These are phyloP conservation scores for Cinnamomum chago DNA, from an alignment of 164 flowering plant genomes.

Conservation along the genomic window DNA sequence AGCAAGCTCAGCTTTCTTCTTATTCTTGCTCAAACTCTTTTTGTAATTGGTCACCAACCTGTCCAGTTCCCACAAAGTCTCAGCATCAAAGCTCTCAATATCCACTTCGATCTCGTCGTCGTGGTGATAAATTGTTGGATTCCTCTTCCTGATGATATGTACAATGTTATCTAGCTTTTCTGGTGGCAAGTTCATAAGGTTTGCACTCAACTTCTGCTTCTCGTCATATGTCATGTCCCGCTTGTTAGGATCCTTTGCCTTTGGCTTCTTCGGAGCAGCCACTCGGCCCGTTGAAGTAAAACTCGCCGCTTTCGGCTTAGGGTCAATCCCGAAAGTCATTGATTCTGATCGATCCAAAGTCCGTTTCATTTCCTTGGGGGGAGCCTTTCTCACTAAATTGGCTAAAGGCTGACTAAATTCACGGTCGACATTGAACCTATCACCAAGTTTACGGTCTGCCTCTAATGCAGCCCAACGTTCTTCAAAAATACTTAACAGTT, in stretches of 20 bases:
- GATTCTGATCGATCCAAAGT: conserved; percentile 44
- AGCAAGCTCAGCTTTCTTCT: conserved; percentile 51
- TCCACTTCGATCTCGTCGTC: conserved; percentile 93
- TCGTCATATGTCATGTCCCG: conserved; percentile 84
- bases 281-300: conserved; percentile 25
- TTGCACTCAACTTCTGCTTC: conserved; percentile 70
- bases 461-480: conserved; percentile 51
- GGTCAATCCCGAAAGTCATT: conserved; percentile 23
- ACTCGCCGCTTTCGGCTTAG: conserved; percentile 19
- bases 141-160: conserved; percentile 77
- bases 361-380: conserved; percentile 27
- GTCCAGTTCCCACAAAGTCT: conserved; percentile 92
- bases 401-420: conserved; percentile 12
- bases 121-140: conserved; percentile 52
- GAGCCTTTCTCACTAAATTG: conserved; percentile 31
- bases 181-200: conserved; percentile 64
- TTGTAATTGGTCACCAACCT: conserved; percentile 64
- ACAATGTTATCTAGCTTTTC: conserved; percentile 76
- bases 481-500: conserved; percentile 54
- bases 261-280: conserved; percentile 56
- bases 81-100: conserved; percentile 74
- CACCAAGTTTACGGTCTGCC: conserved; percentile 27
- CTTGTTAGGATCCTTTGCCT: conserved; percentile 49
- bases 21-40: conserved; percentile 58
- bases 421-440: conserved; percentile 19